Evolutionary conservation across 2,329 filamentous ascomycete species (phyloP), one percentile per base, ranked within the genome.

Genomic region (Colletotrichum sp.): DNA sequence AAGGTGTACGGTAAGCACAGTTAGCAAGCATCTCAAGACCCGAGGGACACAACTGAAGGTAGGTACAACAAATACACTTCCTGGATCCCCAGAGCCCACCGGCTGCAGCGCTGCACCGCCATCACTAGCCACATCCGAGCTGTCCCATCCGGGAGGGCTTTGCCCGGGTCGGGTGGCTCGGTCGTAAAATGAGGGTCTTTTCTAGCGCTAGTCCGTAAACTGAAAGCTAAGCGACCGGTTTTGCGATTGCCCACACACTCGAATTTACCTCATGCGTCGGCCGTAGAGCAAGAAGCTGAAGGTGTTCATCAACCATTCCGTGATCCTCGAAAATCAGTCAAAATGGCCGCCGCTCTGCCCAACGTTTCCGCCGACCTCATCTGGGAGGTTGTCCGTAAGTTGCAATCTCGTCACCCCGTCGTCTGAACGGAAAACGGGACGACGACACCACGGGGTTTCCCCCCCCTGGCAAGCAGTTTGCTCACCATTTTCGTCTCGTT

Each of bases 381-480:
- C 91, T 99, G 96, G 96, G 94, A 96, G 92, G 90, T 98, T 88
- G 93, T 94, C 91, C 95, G 96, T 98, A 93, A 88, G 96, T 96
- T 77, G 21, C 66, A 77, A 55, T 24, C 21, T 24, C 39, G 68
- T 39, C 73, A 63, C 32, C 36, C 32, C 8, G 24, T n/a, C 39
- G 65, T 44, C 24, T 30, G 57, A 34, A 49, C 18, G 7, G 18
- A 26, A 49, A 13, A 34, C 34, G 24, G 21, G 16, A 28, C 49
- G 32, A 34, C 24, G 12, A 24, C 28, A 44, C 32, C 26, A 28
- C 55, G 16, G 34, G 10, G 12, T 24, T 21, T 52, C 8, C 8
- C 15, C 16, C 16, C 15, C n/a, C 10, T 13, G 12, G 39, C 30
- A 36, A 28, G 16, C 15, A 26, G 15, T 39, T 60, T 52, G 68